Evolutionary conservation across 2,329 filamentous ascomycete genomes (phyloP).

Genomic region (Xylariaceae sp.): DNA sequence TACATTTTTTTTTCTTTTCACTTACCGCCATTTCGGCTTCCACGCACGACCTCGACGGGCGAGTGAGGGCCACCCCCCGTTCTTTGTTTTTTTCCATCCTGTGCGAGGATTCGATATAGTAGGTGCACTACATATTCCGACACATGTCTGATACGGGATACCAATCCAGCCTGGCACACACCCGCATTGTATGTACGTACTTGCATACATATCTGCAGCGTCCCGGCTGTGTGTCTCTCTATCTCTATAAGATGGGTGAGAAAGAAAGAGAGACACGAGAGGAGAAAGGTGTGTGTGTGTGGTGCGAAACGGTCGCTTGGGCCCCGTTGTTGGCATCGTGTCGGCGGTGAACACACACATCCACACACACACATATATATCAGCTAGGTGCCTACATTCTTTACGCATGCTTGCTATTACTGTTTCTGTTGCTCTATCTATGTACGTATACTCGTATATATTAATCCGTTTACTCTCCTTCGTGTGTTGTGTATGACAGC

Average conservation of each 20-base stretch:
- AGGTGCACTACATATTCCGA: neutral
- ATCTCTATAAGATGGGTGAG: neutral
- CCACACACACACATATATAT: too few species aligned
- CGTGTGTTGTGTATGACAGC: neutral
- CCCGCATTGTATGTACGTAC: neutral
- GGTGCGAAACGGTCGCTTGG: slow-evolving; percentile 17
- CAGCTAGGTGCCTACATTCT: too few species aligned
- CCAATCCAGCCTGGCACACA: neutral
- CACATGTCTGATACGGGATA: neutral
- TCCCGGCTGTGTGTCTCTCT: slow-evolving; percentile 1
- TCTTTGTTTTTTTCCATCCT: too few species aligned
- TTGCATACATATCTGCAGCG: slow-evolving; percentile 9
- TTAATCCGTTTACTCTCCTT: too few species aligned
- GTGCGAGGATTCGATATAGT: neutral
- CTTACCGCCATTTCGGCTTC: slow-evolving; percentile 19
- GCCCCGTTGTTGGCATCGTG: slow-evolving; percentile 9
- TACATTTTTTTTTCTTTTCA: neutral
- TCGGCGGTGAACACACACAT: slow-evolving; percentile 9
- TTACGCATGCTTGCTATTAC: too few species aligned
- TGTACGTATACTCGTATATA: too few species aligned
- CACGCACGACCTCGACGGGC: too few species aligned
- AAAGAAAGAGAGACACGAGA: neutral
- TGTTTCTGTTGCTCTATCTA: too few species aligned
- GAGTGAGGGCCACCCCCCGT: too few species aligned
- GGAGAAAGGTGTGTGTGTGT: neutral